phyloP scores from a whole-genome alignment of 1,284 basidiomycete genomes.

The Rhodotorula sp. region DNA sequence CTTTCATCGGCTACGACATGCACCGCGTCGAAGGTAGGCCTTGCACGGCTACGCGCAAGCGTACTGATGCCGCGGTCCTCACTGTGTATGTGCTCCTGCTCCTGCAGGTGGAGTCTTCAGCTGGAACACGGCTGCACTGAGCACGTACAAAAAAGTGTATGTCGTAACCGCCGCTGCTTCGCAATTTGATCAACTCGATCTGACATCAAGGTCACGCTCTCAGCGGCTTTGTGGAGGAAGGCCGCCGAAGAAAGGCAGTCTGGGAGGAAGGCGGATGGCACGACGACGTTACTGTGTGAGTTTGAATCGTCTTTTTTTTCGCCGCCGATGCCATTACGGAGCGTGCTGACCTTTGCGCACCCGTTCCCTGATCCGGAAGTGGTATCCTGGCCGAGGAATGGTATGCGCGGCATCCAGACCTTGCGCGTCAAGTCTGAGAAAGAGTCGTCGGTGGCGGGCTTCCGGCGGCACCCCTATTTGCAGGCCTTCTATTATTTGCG shows the following conservation, averaged over 20 bases:
- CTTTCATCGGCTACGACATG: conserved; percentile 1
- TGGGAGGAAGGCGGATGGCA: conserved; percentile 11
- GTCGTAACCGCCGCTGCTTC: not conserved
- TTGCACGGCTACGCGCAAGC: too few species aligned
- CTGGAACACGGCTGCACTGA: conserved; percentile 1
- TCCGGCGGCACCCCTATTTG: too few species aligned
- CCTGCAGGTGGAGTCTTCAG: not conserved
- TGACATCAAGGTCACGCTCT: not conserved
- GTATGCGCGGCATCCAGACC: not conserved
- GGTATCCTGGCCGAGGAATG: not conserved
- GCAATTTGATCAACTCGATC: not conserved
- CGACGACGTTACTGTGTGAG: conserved; percentile 14
- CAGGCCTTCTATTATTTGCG: too few species aligned
- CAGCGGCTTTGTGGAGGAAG: conserved; percentile 15
- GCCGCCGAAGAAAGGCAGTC: not conserved
- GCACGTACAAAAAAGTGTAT: not conserved
- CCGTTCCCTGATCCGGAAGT: not conserved
- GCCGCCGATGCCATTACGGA: not conserved
- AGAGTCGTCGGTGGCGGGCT: too few species aligned
- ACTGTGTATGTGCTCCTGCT: not conserved
- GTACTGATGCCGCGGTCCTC: not conserved
- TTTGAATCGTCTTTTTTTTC: too few species aligned
- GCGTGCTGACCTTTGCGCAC: not conserved
- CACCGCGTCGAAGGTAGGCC: not conserved
- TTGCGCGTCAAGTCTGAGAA: not conserved